Evolutionary conservation across 106 monocot genomes (phyloP).

Genomic region (Dactylorhiza incarnata): DNA sequence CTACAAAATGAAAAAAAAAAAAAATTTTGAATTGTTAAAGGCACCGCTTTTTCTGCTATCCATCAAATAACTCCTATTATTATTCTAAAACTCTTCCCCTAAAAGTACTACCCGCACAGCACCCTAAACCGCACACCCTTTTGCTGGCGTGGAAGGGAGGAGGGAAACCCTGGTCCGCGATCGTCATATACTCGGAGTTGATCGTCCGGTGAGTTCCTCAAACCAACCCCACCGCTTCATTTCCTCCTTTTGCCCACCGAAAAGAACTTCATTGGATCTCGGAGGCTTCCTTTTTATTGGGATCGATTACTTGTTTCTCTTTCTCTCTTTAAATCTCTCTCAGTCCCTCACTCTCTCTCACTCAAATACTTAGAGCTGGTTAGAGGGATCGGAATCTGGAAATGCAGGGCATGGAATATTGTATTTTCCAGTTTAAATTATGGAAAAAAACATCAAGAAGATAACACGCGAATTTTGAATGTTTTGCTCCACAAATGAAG

Average conservation of each 20-base stretch:
- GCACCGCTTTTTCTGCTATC: too few species aligned
- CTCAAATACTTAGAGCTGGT: neutral
- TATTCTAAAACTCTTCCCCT: too few species aligned
- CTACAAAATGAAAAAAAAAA: neutral
- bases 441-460: constrained; percentile 11
- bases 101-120: too few species aligned
- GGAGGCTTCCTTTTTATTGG: neutral
- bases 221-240: neutral
- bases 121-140: too few species aligned
- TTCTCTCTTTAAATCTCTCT: neutral
- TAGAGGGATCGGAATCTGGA: neutral
- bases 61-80: too few species aligned
- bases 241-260: neutral
- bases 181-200: neutral
- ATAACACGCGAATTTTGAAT: neutral
- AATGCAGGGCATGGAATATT: neutral
- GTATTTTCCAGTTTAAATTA: neutral
- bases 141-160: too few species aligned
- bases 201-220: neutral
- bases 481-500: constrained; percentile 6
- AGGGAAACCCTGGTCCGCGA: constrained; percentile 7
- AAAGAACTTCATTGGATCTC: neutral
- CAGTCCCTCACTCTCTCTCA: too few species aligned
- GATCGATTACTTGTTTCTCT: neutral
- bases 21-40: neutral